Base-by-base conservation (phyloP, 805 yeast genomes). In the Barnettozyma siamensis region DNA sequence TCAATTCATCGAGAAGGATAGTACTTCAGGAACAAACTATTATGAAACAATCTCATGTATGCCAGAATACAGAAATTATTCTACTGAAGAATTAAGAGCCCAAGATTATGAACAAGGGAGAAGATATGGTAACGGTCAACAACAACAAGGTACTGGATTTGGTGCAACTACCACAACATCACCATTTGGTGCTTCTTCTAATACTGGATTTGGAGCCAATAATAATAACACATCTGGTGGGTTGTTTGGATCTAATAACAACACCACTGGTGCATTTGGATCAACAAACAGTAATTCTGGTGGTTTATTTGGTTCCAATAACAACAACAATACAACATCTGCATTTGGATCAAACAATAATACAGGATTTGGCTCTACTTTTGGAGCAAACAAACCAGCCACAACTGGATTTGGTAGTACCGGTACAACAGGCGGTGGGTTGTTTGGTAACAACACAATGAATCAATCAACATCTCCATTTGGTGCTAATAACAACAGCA, bases 41-140 rank as follows among this genome's bases (percentile, higher is more conserved):
- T 89, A 70, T 64, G 87, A 91, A 62, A 78, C 78, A 51, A 83
- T 93, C 46, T 69, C 85, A 10, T 75, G 86, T 34, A 89, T 93
- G 97, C 95, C 95, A 5, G 95, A 88, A 61, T 93, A 91, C 59
- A 74, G 73, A 52, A 79, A 80, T 51, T 85, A 63, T 53, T 85
- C 96, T 0, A 75, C 80, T 55, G 97, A 88, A 61, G 99, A 93
- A 59, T 74, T 93, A 62, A 76, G 99, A 58, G 67, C 75, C 51
- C 91, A 83, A 60, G 99, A 93, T 64, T 93, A 93, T 59, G 77
- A 78, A 52, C 84, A 79, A 48, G 77, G 76, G 41, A 72, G 93
- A 56, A 72, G 77, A 45, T 77, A 49, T 47, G 89, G 86, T 13
- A 76, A 67, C 46, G 59, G 48, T 36, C 54, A 49, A 38, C 42